A percentile compares a stretch with the other conserved stretches of the same genome.
These are phyloP conservation scores for Friedmanniomyces endolithicus DNA, from an alignment of 495 filamentous ascomycete species.

Conservation along the genomic window DNA sequence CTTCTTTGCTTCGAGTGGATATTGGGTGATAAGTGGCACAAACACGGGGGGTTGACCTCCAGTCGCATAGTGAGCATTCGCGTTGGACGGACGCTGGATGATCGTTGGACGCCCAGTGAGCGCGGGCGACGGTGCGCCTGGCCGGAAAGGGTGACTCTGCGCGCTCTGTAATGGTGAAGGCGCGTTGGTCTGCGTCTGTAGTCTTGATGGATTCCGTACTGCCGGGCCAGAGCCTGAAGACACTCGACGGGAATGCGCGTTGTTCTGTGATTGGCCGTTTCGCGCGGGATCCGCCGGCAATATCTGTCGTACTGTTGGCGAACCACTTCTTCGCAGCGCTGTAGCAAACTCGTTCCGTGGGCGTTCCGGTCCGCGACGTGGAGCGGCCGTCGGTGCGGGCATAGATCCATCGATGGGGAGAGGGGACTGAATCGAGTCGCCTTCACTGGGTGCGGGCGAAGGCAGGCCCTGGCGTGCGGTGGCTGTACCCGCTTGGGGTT, in stretches of 20 bases:
- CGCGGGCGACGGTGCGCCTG: not conserved
- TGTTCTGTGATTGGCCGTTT: not conserved
- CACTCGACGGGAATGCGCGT: not conserved
- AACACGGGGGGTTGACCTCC: not conserved
- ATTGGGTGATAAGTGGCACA: not conserved
- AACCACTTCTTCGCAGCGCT: not conserved
- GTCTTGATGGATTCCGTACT: not conserved
- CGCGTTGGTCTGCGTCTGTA: not conserved
- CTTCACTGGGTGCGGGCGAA: slow-evolving; percentile 11
- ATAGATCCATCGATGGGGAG: not conserved
- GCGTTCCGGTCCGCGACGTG: slow-evolving; percentile 1
- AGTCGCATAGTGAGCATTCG: not conserved
- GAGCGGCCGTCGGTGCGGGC: not conserved
- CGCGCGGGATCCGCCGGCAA: not conserved
- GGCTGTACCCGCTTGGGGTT: not conserved
- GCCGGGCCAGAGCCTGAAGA: too few relatives aligned
- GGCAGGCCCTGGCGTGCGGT: slow-evolving; percentile 5
- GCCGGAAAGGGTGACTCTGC: not conserved
- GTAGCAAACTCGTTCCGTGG: not conserved
- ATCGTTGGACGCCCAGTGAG: too few relatives aligned
- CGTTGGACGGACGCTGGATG: not conserved
- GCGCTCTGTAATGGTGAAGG: not conserved
- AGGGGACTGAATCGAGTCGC: slow-evolving; percentile 1
- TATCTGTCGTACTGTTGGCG: not conserved
- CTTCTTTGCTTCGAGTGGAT: not conserved